These are phyloP conservation scores for Elsinoe perseae DNA, from an alignment of 2,329 filamentous ascomycete genomes.

Conservation along the genomic window DNA sequence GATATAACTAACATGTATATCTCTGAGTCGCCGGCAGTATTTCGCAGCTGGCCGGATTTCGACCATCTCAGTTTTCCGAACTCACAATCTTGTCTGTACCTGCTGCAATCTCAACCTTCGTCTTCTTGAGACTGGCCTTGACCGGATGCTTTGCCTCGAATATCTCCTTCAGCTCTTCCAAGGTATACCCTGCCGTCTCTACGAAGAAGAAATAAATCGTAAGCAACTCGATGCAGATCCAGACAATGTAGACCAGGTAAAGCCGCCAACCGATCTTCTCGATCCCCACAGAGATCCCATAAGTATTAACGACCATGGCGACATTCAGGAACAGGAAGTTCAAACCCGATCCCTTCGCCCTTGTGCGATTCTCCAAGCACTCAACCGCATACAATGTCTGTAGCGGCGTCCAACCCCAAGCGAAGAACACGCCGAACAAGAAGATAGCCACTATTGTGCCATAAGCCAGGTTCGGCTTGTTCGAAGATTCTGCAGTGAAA, in stretches of 20 bases:
- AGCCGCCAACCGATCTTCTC: slow-evolving; percentile 24
- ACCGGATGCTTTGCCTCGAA: slow-evolving; percentile 36
- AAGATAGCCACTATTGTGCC: slow-evolving; percentile 31
- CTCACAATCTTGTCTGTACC: slow-evolving; percentile 22
- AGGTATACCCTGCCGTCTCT: slow-evolving; percentile 37
- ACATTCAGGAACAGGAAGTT: slow-evolving; percentile 31
- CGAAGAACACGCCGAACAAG: slow-evolving; percentile 26
- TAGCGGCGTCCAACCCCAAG: slow-evolving; percentile 18
- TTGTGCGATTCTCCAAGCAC: slow-evolving; percentile 39
- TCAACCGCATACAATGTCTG: slow-evolving; percentile 36
- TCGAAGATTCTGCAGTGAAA: slow-evolving; percentile 8
- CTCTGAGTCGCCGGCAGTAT: too few relatives aligned
- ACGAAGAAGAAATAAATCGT: slow-evolving; percentile 32
- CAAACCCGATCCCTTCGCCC: slow-evolving; percentile 38
- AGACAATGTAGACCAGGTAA: slow-evolving; percentile 27
- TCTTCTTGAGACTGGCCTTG: slow-evolving; percentile 26
- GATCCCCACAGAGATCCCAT: slow-evolving; percentile 21
- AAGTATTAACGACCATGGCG: slow-evolving; percentile 32
- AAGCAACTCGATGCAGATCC: slow-evolving; percentile 28
- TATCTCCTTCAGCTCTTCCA: slow-evolving; percentile 41
- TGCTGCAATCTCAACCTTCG: not conserved
- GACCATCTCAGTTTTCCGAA: too few relatives aligned
- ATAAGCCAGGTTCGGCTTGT: slow-evolving; percentile 21
- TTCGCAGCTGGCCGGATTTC: too few relatives aligned
- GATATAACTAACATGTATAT: too few relatives aligned